phyloP scores from a whole-genome alignment of 2,329 filamentous ascomycete species.

The Neospermospora avenae region DNA sequence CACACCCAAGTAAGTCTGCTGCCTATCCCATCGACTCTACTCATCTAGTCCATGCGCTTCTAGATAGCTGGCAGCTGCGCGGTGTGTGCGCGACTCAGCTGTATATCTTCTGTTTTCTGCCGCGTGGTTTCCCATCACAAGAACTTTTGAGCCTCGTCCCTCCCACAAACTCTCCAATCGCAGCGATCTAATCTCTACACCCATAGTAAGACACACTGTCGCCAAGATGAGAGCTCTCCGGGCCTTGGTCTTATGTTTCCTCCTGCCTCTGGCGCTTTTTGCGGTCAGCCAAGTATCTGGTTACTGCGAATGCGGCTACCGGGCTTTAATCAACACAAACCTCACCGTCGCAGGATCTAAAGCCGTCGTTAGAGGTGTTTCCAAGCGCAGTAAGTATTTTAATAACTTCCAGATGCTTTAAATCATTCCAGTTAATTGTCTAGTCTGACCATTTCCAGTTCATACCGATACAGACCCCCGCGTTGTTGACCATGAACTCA shows the following conservation, averaged over 20 bases:
- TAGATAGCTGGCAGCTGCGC: too few relatives aligned
- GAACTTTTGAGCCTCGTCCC: not conserved
- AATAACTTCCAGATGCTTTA: not conserved
- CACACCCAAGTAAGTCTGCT: not conserved
- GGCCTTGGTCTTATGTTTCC: not conserved
- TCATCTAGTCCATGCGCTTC: not conserved
- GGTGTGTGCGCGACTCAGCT: too few relatives aligned
- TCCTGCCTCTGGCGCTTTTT: not conserved
- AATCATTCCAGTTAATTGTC: not conserved
- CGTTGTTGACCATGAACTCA: not conserved
- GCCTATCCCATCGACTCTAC: not conserved
- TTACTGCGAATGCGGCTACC: slow-evolving; percentile 72
- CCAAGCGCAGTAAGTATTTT: not conserved
- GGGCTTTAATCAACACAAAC: slow-evolving; percentile 38
- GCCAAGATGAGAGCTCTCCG: not conserved
- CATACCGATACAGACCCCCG: not conserved
- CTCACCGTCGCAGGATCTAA: slow-evolving; percentile 33
- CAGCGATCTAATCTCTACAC: not conserved
- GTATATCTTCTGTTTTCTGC: not conserved
- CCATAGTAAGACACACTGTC: not conserved
- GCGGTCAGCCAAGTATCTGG: slow-evolving; percentile 29
- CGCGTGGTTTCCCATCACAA: not conserved
- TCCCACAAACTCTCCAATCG: not conserved
- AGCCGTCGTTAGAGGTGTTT: slow-evolving; percentile 18
- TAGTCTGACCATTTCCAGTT: not conserved